Evolutionary conservation across 2,329 filamentous ascomycete genomes (phyloP).

Genomic region (Thielaviopsis ethacetica): DNA sequence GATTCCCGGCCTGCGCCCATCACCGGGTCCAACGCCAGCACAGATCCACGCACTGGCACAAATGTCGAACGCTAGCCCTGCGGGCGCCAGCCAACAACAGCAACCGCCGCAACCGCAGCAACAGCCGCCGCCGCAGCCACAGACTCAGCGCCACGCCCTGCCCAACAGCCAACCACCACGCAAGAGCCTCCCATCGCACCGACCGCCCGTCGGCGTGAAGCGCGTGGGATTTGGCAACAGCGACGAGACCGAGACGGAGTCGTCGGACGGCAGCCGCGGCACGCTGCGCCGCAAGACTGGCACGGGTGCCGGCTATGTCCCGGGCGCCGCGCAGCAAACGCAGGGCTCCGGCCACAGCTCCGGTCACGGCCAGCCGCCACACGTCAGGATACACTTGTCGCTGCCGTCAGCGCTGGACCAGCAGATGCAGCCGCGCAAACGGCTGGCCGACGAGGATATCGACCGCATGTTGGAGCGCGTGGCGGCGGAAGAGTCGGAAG

Average conservation of each 20-base stretch:
- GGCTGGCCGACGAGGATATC: conserved; percentile 37
- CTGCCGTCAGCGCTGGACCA: conserved; percentile 31
- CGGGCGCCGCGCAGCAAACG: conserved; percentile 23
- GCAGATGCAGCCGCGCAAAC: conserved; percentile 23
- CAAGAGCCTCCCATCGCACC: conserved; percentile 34
- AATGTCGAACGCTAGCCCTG: conserved; percentile 9
- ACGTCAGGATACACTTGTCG: conserved; percentile 27
- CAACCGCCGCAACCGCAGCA: conserved; percentile 9
- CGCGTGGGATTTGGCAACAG: conserved; percentile 26
- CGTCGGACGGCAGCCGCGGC: conserved; percentile 11
- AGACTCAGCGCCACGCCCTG: conserved; percentile 20
- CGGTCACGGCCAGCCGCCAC: conserved; percentile 19
- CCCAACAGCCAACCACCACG: conserved; percentile 33
- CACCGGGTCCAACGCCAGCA: conserved; percentile 6
- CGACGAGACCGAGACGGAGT: conserved; percentile 22
- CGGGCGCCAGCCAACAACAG: neutral
- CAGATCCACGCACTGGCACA: neutral
- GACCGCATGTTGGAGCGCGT: conserved; percentile 41
- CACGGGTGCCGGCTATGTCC: conserved; percentile 14
- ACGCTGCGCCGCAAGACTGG: conserved; percentile 7
- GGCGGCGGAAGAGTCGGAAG: conserved; percentile 30
- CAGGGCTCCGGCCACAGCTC: conserved; percentile 25
- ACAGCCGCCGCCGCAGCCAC: conserved; percentile 13
- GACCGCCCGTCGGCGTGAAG: conserved; percentile 26
- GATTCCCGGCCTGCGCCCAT: conserved; percentile 12